Conservation (phyloP, 164 flowering plant species). For the Sedum album region DNA sequence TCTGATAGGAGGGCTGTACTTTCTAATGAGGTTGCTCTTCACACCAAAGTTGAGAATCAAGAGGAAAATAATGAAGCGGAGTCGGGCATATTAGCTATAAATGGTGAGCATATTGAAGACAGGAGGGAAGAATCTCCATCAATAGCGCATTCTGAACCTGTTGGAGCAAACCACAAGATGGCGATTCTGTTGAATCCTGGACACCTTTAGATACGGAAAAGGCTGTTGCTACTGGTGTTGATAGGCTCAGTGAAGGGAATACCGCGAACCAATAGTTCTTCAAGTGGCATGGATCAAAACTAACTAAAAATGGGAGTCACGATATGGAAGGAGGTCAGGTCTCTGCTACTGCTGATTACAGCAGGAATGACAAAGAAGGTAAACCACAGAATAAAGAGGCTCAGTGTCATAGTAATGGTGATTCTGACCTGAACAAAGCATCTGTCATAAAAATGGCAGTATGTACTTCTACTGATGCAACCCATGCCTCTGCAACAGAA, state of each 20-base stretch:
- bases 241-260: neutral
- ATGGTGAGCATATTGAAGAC: neutral
- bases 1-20: neutral
- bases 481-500: conserved; percentile 26
- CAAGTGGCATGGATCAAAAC: conserved; percentile 15
- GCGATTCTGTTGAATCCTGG: neutral
- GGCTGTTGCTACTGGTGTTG: neutral
- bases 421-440: conserved; percentile 16
- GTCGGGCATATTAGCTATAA: no score
- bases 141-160: neutral
- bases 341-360: conserved; percentile 16
- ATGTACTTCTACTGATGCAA: conserved; percentile 27
- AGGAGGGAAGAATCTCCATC: neutral
- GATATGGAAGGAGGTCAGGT: conserved; percentile 13
- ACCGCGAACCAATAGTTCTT: neutral
- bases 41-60: neutral
- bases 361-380: conserved; percentile 18
- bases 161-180: neutral
- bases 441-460: conserved; percentile 34
- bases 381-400: conserved; percentile 23
- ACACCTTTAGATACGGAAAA: neutral
- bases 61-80: neutral
- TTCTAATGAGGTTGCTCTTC: neutral
- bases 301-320: conserved; percentile 17
- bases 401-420: conserved; percentile 14